These are phyloP conservation scores for Solanum stenotomum DNA, from an alignment of 257 asterid species.

Conservation along the genomic window DNA sequence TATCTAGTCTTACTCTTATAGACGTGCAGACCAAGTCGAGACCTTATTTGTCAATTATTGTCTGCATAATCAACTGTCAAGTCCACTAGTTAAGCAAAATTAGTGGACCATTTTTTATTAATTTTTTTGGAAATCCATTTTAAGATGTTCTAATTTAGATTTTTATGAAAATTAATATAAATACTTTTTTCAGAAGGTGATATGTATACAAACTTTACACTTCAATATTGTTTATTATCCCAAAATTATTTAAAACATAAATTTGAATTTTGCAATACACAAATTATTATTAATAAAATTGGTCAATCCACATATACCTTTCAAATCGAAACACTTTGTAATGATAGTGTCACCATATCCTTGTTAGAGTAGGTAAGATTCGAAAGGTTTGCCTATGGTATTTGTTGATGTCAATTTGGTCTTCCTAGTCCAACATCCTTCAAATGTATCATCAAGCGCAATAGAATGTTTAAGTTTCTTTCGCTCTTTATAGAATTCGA, in stretches of 20 bases:
- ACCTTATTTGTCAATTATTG: neutral
- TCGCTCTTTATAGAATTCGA: neutral
- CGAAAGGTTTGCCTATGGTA: neutral
- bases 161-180: neutral
- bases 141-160: neutral
- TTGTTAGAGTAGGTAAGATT: neutral
- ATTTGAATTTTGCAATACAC: neutral
- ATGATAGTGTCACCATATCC: neutral
- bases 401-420: neutral
- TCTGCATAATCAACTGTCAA: neutral
- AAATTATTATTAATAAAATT: neutral
- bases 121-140: too few species aligned
- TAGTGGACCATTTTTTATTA: neutral
- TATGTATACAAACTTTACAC: neutral
- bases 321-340: neutral
- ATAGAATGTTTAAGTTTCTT: neutral
- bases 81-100: neutral
- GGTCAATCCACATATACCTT: neutral
- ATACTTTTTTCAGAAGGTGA: neutral
- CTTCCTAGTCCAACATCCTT: too few species aligned
- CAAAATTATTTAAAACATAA: neutral
- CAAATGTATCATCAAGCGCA: too few species aligned
- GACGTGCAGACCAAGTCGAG: neutral
- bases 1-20: neutral
- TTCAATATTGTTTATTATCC: neutral